Evolutionary conservation across 305 asterid species (phyloP), one percentile per base, ranked within the genome.

Genomic region (Caryopteris hybrid): DNA sequence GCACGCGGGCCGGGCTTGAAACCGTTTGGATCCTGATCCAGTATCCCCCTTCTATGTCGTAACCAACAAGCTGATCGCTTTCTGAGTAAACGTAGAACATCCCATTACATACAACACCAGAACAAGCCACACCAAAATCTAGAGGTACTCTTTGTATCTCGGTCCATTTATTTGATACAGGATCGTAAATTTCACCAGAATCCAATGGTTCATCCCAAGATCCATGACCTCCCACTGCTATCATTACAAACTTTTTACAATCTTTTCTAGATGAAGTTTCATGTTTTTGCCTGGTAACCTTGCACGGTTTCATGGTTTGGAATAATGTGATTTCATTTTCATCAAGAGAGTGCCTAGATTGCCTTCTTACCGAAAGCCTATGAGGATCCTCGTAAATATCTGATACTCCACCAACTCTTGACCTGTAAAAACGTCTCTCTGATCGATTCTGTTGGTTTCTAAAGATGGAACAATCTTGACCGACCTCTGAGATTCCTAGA

Each of bases 311-410:
- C 62, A 23, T 34, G 13, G 53, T 77, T 36, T 89, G 81, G 13
- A 74, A 38, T 14, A 68, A 52, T 36, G 89, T 78, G 67, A 50
- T 62, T 8, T 85, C 95, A n/a, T 81, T 88, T 64, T 82, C 98
- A 25, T 92, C 93, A 2, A 76, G 78, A 29, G 92, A 83, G 60
- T 76, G 80, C 61, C 89, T 77, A 5, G 80, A 76, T 50, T 86
- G 95, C 34, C 97, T 88, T 68, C 97, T 76, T 9, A 90, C 86
- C 0, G 97, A 90, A 4, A 88, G 92, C 46, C 99, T 80, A 70
- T 93, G 99, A 52, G 99, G 99, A 79, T 93, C 99, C 78, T 93
- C 97, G 6, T 93, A 93, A 34, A 93, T 96, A 70, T 93, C 96
- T 1, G 91, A 85, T 11, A 72, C 84, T 8, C 95, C 96, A 31